Percentiles rank a stretch among this genome's conserved stretches.
phyloP scores from a whole-genome alignment of 179 eudicot species.

The Vitellaria paradoxa region DNA sequence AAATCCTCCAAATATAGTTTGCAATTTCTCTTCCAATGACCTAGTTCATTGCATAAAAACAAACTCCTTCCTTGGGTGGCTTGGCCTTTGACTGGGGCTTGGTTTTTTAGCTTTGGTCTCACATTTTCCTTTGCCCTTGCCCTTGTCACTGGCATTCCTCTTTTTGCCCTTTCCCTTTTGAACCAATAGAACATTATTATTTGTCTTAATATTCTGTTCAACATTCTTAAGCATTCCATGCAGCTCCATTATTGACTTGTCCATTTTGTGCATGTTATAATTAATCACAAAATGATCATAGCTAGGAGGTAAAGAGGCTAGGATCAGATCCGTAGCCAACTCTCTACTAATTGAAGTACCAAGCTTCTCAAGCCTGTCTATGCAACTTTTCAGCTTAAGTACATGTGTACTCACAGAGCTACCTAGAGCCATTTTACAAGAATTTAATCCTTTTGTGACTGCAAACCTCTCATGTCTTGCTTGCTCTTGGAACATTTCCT shows the following conservation, averaged over 20 bases:
- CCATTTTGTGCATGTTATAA: not conserved
- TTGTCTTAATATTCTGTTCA: not conserved
- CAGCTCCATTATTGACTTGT: not conserved
- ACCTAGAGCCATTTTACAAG: constrained; percentile 6
- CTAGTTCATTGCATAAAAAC: not conserved
- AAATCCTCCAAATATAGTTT: constrained; percentile 2
- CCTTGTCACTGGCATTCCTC: not conserved
- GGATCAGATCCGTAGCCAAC: not conserved
- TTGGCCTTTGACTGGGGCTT: too few species aligned
- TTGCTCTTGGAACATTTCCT: not conserved
- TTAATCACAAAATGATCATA: constrained; percentile 5
- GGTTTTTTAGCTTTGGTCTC: not conserved
- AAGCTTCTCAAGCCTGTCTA: not conserved
- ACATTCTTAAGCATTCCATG: constrained; percentile 1
- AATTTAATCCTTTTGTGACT: not conserved
- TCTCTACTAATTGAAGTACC: not conserved
- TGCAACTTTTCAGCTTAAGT: constrained; percentile 1
- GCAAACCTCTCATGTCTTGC: not conserved
- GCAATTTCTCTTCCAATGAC: constrained; percentile 17
- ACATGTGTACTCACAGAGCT: not conserved
- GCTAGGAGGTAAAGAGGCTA: not conserved
- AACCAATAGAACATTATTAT: not conserved
- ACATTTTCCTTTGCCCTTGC: not conserved
- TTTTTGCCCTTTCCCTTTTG: not conserved
- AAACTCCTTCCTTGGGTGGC: too few species aligned